Evolutionary conservation across 495 filamentous ascomycete species (phyloP).

Genomic region (Friedmanniomyces endolithicus): DNA sequence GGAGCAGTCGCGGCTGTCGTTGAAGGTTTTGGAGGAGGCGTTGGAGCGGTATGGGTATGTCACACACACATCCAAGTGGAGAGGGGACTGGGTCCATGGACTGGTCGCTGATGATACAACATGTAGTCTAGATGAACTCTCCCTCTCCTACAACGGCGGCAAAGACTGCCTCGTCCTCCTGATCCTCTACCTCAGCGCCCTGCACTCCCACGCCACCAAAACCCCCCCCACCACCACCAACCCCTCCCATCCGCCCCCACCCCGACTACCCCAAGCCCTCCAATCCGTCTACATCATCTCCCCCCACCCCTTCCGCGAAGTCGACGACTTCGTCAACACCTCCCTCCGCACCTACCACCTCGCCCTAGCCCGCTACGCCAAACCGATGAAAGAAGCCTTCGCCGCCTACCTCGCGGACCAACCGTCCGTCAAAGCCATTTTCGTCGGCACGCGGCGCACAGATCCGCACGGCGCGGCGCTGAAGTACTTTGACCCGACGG

Average conservation of each 20-base stretch:
- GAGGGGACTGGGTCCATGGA: neutral
- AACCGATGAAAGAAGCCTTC: conserved; percentile 69
- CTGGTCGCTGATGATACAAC: neutral
- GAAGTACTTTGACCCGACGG: conserved; percentile 71
- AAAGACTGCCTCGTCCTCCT: conserved; percentile 95
- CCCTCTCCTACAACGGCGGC: conserved; percentile 92
- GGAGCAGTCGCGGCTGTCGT: conserved; percentile 53
- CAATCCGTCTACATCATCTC: conserved; percentile 83
- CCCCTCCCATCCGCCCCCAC: conserved; percentile 25
- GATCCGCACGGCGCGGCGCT: conserved; percentile 77
- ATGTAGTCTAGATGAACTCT: conserved; percentile 57
- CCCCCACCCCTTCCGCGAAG: conserved; percentile 63
- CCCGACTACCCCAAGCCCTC: conserved; percentile 27
- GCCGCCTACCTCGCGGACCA: conserved; percentile 56
- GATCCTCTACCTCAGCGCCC: conserved; percentile 69
- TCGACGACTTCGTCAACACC: conserved; percentile 66
- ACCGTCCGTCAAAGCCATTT: conserved; percentile 60
- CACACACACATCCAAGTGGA: too few relatives aligned
- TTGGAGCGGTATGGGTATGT: conserved; percentile 56
- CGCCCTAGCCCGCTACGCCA: conserved; percentile 60
- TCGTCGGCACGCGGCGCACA: conserved; percentile 82
- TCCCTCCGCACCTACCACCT: conserved; percentile 59
- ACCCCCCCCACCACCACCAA: neutral
- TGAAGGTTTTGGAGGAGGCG: conserved; percentile 60
- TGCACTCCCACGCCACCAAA: conserved; percentile 30